Conservation (phyloP, 495 filamentous ascomycete species). For the Lasiosphaeria ovina region DNA sequence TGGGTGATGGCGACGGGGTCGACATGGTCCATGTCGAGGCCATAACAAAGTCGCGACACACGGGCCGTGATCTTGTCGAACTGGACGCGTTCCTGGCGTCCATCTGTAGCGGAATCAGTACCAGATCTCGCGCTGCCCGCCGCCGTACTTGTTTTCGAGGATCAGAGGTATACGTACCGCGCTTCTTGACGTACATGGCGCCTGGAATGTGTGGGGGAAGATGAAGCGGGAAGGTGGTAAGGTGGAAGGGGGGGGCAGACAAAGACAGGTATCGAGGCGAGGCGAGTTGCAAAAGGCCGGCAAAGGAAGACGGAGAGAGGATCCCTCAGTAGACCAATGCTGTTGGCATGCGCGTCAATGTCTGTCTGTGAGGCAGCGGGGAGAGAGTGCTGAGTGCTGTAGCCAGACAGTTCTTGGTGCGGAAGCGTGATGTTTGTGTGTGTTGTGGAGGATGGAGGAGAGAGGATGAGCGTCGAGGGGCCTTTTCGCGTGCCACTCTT, state of each 20-base stretch:
- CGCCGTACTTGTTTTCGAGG: neutral
- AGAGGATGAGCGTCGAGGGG: slow-evolving; percentile 15
- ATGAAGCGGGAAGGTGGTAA: slow-evolving; percentile 8
- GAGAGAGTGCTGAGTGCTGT: slow-evolving; percentile 6
- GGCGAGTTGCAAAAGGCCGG: slow-evolving; percentile 1
- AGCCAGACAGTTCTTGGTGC: slow-evolving; percentile 8
- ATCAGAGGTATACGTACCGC: slow-evolving; percentile 44
- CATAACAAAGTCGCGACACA: slow-evolving; percentile 95
- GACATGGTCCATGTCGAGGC: slow-evolving; percentile 92
- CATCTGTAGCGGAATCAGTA: slow-evolving; percentile 59
- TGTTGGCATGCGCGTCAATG: slow-evolving; percentile 13
- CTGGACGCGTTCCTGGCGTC: slow-evolving; percentile 98
- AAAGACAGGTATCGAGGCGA: slow-evolving; percentile 5
- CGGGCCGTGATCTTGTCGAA: slow-evolving; percentile 99
- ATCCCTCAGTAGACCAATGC: slow-evolving; percentile 9
- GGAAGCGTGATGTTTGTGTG: slow-evolving; percentile 1
- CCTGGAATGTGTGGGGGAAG: slow-evolving; percentile 10
- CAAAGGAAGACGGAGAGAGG: slow-evolving; percentile 1
- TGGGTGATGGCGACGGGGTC: slow-evolving; percentile 97
- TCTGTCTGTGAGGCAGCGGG: slow-evolving; percentile 2
- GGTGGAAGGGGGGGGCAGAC: neutral
- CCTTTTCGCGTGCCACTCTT: slow-evolving; percentile 18
- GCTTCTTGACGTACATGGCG: slow-evolving; percentile 59
- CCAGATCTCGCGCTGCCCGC: neutral
- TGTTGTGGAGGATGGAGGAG: slow-evolving; percentile 8